A percentile compares a stretch with the other conserved stretches of the same genome.
Evolutionary conservation across 2,329 filamentous ascomycete genomes (phyloP).

Genomic region (Alternaria sp.): DNA sequence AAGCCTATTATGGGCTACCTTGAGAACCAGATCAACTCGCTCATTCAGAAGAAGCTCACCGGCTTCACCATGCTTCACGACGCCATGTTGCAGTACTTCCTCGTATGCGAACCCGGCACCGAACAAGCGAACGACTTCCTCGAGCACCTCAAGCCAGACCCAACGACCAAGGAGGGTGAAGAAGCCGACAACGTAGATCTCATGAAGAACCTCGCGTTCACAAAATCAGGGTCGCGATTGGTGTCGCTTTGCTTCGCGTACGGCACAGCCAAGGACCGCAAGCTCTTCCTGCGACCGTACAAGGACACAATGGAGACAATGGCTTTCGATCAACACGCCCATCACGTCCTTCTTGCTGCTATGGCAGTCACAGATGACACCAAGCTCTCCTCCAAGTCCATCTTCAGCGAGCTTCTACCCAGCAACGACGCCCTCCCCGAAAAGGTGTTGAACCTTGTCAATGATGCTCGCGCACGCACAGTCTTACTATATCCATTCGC

Average conservation of each 20-base stretch:
- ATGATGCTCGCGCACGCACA: constrained; percentile 68
- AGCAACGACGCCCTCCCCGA: constrained; percentile 59
- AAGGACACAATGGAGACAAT: constrained; percentile 88
- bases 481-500: constrained; percentile 84
- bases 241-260: constrained; percentile 83
- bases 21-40: constrained; percentile 83
- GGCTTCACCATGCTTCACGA: constrained; percentile 98
- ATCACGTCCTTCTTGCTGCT: constrained; percentile 81
- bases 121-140: constrained; percentile 86
- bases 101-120: constrained; percentile 76
- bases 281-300: constrained; percentile 84
- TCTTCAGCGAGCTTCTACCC: constrained; percentile 83
- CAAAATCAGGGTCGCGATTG: constrained; percentile 81
- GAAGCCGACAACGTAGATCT: constrained; percentile 64
- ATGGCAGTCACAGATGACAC: constrained; percentile 96
- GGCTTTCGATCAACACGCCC: constrained; percentile 78
- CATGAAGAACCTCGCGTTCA: constrained; percentile 95
- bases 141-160: constrained; percentile 89
- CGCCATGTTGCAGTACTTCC: constrained; percentile 96
- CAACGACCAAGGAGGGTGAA: constrained; percentile 68
- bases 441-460: constrained; percentile 68
- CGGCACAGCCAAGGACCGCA: constrained; percentile 89
- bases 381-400: constrained; percentile 80
- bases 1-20: constrained; percentile 85
- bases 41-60: constrained; percentile 95